These are phyloP conservation scores for Aegilops umbellulata DNA, from an alignment of 176 grass and related monocot genomes.

Conservation along the genomic window DNA sequence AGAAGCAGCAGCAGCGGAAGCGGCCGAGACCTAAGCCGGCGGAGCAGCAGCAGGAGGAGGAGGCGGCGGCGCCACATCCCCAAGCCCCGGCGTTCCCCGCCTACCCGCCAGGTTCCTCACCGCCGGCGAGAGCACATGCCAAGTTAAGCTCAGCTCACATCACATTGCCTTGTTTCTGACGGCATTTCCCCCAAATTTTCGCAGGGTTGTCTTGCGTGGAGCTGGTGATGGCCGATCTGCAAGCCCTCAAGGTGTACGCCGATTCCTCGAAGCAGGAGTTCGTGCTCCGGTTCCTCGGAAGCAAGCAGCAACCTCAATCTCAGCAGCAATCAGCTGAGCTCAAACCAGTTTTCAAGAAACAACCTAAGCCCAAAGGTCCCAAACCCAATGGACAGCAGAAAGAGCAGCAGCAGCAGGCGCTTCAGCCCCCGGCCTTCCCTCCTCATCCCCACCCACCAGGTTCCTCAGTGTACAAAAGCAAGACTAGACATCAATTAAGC, in stretches of 20 bases:
- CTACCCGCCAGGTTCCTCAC: constrained; percentile 49
- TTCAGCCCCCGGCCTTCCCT: constrained; percentile 40
- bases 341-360: not conserved
- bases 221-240: constrained; percentile 75
- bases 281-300: constrained; percentile 18
- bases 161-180: not conserved
- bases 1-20: constrained; percentile 33
- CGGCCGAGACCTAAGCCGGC: not conserved
- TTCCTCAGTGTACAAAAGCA: constrained; percentile 1
- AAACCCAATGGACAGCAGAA: not conserved
- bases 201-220: constrained; percentile 59
- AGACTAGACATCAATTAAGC: constrained; percentile 3
- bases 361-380: not conserved
- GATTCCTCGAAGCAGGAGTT: constrained; percentile 34
- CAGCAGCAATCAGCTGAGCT: constrained; percentile 18
- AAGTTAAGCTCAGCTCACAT: constrained; percentile 10
- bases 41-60: not conserved
- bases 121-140: not conserved
- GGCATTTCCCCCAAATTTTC: constrained; percentile 13
- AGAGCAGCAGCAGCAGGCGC: constrained; percentile 22
- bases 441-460: constrained; percentile 33
- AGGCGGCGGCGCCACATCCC: not conserved
- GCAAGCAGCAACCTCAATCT: constrained; percentile 4
- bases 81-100: constrained; percentile 38
- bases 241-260: constrained; percentile 75